Conservation (phyloP, 2,329 filamentous ascomycete species). For the Thielaviopsis populi region DNA sequence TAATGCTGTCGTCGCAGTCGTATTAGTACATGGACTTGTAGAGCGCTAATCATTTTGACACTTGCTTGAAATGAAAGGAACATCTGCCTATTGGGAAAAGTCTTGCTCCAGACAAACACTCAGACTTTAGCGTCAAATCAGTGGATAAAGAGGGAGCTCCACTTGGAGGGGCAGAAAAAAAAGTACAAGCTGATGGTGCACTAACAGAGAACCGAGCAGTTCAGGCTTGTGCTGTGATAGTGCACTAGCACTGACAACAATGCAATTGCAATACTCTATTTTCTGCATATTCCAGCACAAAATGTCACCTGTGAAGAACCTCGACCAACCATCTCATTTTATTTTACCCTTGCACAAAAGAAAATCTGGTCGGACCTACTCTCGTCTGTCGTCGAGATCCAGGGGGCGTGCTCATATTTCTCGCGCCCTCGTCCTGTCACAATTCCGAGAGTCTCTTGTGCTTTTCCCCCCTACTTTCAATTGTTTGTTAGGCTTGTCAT, state of each 20-base stretch:
- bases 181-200: neutral
- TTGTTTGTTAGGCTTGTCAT: neutral
- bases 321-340: slow-evolving; percentile 1
- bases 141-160: neutral
- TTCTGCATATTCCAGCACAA: neutral
- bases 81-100: neutral
- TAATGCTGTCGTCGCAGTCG: neutral
- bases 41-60: slow-evolving; percentile 1
- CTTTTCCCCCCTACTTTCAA: neutral
- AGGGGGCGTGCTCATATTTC: neutral
- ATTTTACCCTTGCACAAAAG: neutral
- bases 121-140: neutral
- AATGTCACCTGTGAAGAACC: neutral
- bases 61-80: slow-evolving; percentile 5
- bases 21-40: neutral
- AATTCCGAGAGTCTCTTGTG: neutral
- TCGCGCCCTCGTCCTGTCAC: neutral
- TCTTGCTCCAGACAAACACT: neutral
- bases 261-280: neutral
- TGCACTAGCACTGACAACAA: neutral
- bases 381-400: neutral
- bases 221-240: neutral
- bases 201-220: neutral
- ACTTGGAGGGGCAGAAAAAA: neutral
- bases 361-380: neutral